These are phyloP conservation scores for Pleurotus djamor DNA, from an alignment of 768 basidiomycete genomes.

Conservation along the genomic window DNA sequence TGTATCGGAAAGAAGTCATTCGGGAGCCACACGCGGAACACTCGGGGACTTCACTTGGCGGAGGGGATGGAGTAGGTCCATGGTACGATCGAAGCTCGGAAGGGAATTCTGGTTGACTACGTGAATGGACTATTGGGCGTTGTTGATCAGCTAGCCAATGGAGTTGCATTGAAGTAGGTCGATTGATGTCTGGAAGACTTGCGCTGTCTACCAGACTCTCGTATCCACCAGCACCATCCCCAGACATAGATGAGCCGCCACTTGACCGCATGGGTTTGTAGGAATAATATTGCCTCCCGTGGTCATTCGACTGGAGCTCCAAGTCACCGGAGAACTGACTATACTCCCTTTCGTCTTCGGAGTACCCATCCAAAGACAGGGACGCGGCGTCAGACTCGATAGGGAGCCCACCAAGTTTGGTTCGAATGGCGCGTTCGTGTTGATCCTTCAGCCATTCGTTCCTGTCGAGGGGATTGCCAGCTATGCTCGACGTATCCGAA, in stretches of 20 bases:
- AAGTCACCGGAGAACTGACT: conserved; percentile 49
- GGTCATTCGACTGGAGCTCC: conserved; percentile 61
- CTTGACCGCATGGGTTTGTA: conserved; percentile 51
- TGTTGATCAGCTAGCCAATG: conserved; percentile 63
- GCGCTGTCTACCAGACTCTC: conserved; percentile 1
- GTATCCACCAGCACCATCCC: conserved; percentile 21
- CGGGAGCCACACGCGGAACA: conserved; percentile 81
- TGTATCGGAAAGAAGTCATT: conserved; percentile 84
- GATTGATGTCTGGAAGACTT: conserved; percentile 28
- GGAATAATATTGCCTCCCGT: conserved; percentile 77
- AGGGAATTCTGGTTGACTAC: conserved; percentile 26
- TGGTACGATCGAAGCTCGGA: conserved; percentile 53
- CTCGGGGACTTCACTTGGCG: conserved; percentile 64
- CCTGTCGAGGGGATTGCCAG: conserved; percentile 43
- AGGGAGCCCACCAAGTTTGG: conserved; percentile 56
- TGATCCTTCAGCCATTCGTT: conserved; percentile 84
- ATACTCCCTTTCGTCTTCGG: conserved; percentile 29
- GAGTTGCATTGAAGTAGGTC: conserved; percentile 68
- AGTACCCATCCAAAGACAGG: conserved; percentile 26
- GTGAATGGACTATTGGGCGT: conserved; percentile 16
- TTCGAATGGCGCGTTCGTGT: conserved; percentile 60
- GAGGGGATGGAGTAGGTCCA: conserved; percentile 40
- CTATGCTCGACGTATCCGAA: conserved; percentile 37
- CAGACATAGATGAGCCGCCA: conserved; percentile 53
- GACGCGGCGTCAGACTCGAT: conserved; percentile 55